Evolutionary conservation across 768 basidiomycete species (phyloP), one percentile per base, ranked within the genome.

Genomic region (Lactifluus volemus): DNA sequence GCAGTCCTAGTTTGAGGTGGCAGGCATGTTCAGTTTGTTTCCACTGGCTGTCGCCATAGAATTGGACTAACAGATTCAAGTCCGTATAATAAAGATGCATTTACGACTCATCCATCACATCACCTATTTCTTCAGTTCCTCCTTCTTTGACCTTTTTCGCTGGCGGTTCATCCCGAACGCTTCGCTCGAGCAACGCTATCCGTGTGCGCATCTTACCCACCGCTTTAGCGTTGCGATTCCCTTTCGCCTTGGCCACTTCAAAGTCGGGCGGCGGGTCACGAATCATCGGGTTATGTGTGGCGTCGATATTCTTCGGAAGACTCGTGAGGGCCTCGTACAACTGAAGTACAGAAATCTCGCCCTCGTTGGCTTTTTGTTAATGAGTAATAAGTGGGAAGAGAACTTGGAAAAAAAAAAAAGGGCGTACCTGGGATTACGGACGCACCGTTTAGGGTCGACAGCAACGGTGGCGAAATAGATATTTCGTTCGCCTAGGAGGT

Each of bases 271-370:
- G 64, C 55, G 55, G 64, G 10, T 73, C 73, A 4, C 71, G 70
- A 45, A 72, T 70, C 63, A 74, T 74, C n/a, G 72, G 73, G 53
- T 78, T 77, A 55, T 77, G 75, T 42, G 78, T 78, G 4, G 67
- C 73, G 38, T 81, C 78, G 19, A 75, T 70, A 59, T 78, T 76
- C 68, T 89, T 89, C 3, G 88, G 87, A 61, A 89, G 73, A 21
- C 78, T 75, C 0, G 74, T 71, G 32, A 89, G 75, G 53, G 78
- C 75, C 2, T 75, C 72, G 67, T 91, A 91, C 2, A 89, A 72
- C 54, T 87, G 83, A 1, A 89, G 74, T 4, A 71, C 68, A 56
- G 79, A 74, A 4, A 86, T 68, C 15, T 84, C 82, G 9, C 76
- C 75, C 3, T 68, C 55, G 0, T 78, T 76, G 5, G 83, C 84